Evolutionary conservation across 148 eudicot species (phyloP).

Genomic region (Arbutus unedo): DNA sequence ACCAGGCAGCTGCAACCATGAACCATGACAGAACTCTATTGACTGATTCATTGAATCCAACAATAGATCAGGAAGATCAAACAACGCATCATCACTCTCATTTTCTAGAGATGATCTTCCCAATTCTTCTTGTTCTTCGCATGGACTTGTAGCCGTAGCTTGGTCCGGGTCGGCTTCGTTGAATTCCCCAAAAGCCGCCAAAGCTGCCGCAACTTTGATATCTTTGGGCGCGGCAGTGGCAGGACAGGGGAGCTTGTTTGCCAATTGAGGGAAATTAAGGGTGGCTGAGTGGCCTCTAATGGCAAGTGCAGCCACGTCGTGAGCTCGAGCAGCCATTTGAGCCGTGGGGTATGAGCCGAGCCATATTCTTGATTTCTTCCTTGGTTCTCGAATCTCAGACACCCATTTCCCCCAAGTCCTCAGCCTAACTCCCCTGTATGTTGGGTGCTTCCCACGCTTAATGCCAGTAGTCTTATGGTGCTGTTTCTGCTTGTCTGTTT

Average conservation of each 20-base stretch:
- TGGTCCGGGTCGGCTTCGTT: constrained; percentile 2
- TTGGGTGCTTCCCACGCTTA: constrained; percentile 8
- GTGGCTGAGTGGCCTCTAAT: constrained; percentile 23
- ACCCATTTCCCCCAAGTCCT: constrained; percentile 32
- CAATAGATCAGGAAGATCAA: constrained; percentile 33
- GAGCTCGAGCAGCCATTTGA: constrained; percentile 37
- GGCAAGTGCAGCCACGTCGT: constrained; percentile 31
- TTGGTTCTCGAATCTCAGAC: constrained; percentile 32
- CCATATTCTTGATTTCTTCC: constrained; percentile 33
- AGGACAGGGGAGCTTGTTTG: constrained; percentile 28
- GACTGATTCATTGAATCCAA: neutral
- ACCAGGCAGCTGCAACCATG: constrained; percentile 26
- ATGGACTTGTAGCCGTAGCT: neutral
- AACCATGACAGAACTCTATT: constrained; percentile 6
- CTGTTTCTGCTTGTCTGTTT: neutral
- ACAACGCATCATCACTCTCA: constrained; percentile 23
- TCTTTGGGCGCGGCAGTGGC: constrained; percentile 32
- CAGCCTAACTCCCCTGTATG: constrained; percentile 28
- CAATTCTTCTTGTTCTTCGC: neutral
- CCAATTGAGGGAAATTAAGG: constrained; percentile 28
- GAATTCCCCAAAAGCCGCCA: constrained; percentile 4
- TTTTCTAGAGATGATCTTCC: neutral
- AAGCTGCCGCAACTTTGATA: constrained; percentile 32
- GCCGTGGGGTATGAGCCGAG: constrained; percentile 30
- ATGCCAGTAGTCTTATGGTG: neutral